Percentiles rank a stretch among this genome's conserved stretches.
These are phyloP conservation scores for Aspergillus heteromorphus DNA, from an alignment of 495 filamentous ascomycete species.

Conservation along the genomic window DNA sequence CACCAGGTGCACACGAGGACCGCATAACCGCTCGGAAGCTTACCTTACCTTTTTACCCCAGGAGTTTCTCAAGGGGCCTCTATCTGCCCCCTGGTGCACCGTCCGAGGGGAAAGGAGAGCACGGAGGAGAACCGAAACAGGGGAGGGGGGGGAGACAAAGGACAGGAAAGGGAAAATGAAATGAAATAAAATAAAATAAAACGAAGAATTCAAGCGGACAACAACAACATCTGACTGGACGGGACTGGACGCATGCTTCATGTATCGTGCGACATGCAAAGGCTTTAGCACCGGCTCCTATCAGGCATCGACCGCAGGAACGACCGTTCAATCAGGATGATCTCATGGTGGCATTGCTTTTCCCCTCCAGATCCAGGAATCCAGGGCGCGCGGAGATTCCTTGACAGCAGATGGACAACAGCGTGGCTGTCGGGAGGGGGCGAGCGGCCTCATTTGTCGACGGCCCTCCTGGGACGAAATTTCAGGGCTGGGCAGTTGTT, in stretches of 20 bases:
- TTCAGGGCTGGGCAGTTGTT: neutral
- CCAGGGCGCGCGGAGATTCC: neutral
- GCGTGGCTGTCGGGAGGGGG: neutral
- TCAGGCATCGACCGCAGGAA: constrained; percentile 1
- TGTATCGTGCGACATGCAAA: neutral
- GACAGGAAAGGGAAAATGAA: neutral
- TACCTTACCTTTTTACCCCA: neutral
- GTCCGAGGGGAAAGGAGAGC: neutral
- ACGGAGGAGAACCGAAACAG: neutral
- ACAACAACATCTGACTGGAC: neutral
- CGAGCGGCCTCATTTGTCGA: neutral
- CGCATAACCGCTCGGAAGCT: constrained; percentile 1
- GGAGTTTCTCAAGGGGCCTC: constrained; percentile 2
- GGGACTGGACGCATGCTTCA: neutral
- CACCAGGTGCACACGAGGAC: neutral
- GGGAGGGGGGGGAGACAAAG: neutral
- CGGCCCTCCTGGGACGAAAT: neutral
- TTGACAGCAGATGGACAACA: neutral
- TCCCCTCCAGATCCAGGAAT: neutral
- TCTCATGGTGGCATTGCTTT: neutral
- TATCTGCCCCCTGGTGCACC: neutral
- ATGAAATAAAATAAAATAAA: neutral
- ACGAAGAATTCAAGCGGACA: neutral
- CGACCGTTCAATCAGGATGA: neutral
- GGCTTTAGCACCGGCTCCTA: neutral